Evolutionary conservation across 352 stramenopile genomes (phyloP), one percentile per base, ranked within the genome.

Genomic region (Phytophthora colocasiae): DNA sequence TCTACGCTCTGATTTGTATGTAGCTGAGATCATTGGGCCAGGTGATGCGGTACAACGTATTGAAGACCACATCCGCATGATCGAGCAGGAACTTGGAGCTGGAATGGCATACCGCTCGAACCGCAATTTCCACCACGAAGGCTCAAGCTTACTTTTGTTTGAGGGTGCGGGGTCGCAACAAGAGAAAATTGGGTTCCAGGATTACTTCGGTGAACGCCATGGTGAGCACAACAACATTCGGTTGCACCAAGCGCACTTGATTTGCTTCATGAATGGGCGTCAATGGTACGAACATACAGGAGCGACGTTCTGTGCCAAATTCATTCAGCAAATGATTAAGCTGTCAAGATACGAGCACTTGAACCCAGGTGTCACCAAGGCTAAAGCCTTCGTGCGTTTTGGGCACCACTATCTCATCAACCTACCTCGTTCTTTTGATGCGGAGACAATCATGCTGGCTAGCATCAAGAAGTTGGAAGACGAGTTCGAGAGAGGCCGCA

Each of bases 341-440:
- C 48, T 94, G 41, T 83, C 78, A 19, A 63, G 82, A 27, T 92
- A 87, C 34, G 83, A 92, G 60, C 71, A 84, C 26, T 58, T 90
- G 14, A 84, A 89, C 34, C 80, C 71, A 7, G 72, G 68, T 11
- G 31, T 74, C 3, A 66, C 79, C 12, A 80, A 75, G 32, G 69
- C 75, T 2, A 91, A 92, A 46, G 84, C 86, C 3, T 91, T 90
- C 43, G 73, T 90, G 47, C 82, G 84, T 1, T 93, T 94, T 36
- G 86, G 86, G 1, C 80, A 94, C 46, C 86, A 92, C 47, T 94
- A 94, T 46, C 59, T 94, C 31, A 94, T 94, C 17, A 80, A 94
- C 39, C 47, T 94, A 38, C 86, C 86, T 29, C 82, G 82, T 38
- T 92, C 86, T 9, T 93, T 94, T 29, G 77, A 93, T 50, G 82